Conservation (phyloP, 2,329 filamentous ascomycete genomes). For the Epichloe gansuensis region DNA sequence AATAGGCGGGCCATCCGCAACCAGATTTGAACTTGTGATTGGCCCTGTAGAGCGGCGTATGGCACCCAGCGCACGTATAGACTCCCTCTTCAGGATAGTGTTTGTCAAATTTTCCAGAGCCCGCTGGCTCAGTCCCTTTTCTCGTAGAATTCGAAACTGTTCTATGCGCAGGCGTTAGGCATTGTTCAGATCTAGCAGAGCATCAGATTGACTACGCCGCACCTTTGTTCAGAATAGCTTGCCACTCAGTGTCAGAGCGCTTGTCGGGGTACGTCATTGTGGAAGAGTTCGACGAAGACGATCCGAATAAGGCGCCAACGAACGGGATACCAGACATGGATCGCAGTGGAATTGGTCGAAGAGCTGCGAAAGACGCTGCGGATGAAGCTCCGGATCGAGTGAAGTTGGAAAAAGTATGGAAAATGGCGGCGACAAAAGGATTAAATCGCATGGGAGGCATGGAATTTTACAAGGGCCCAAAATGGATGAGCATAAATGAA, state of each 20-base stretch:
- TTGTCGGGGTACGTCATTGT: constrained; percentile 70
- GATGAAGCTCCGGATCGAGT: constrained; percentile 19
- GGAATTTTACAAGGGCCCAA: neutral
- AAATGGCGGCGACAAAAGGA: constrained; percentile 33
- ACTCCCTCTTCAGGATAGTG: constrained; percentile 65
- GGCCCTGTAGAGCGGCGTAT: constrained; percentile 82
- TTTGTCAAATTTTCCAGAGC: constrained; percentile 75
- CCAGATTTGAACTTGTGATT: constrained; percentile 91
- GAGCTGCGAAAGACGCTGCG: constrained; percentile 10
- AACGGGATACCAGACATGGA: constrained; percentile 75
- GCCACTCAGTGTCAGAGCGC: constrained; percentile 77
- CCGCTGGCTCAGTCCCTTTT: constrained; percentile 80
- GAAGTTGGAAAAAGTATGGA: constrained; percentile 35
- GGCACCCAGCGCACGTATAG: constrained; percentile 80
- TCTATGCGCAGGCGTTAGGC: constrained; percentile 40
- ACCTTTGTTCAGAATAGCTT: constrained; percentile 59
- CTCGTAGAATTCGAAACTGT: constrained; percentile 85
- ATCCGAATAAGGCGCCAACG: constrained; percentile 59
- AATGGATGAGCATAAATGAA: neutral
- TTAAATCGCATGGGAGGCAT: constrained; percentile 36
- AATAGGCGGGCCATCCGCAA: constrained; percentile 97
- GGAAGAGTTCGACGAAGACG: constrained; percentile 36
- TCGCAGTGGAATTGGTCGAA: constrained; percentile 19
- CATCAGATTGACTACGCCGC: constrained; percentile 10
- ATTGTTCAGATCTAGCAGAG: neutral